Percentiles rank a stretch among this genome's conserved stretches.
Conservation (phyloP, 768 basidiomycete genomes). For the Collybia sp. region DNA sequence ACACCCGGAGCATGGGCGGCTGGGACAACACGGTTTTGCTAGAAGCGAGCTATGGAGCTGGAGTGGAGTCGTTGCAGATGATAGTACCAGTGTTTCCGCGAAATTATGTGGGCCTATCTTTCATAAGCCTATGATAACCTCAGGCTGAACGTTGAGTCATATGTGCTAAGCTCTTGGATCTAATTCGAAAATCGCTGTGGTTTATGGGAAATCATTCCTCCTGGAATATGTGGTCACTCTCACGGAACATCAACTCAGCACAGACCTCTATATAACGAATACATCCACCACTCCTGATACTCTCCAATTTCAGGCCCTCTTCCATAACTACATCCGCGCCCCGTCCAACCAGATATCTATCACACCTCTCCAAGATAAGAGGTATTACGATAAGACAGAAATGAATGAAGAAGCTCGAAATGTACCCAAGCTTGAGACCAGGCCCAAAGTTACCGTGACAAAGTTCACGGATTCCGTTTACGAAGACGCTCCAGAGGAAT, state of each 20-base stretch:
- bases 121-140: neutral
- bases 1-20: constrained; percentile 62
- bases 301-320: constrained; percentile 87
- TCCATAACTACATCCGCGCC: constrained; percentile 86
- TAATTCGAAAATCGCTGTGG: constrained; percentile 46
- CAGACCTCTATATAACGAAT: constrained; percentile 80
- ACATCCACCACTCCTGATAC: constrained; percentile 36
- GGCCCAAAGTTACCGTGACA: constrained; percentile 63
- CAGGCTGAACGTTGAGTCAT: neutral
- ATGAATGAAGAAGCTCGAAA: constrained; percentile 42
- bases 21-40: constrained; percentile 91
- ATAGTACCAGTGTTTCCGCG: constrained; percentile 68
- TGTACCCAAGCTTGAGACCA: constrained; percentile 49
- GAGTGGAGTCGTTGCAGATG: constrained; percentile 59
- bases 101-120: constrained; percentile 56
- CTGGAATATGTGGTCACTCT: constrained; percentile 83
- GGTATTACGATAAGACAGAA: constrained; percentile 83
- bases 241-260: constrained; percentile 64
- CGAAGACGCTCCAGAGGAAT: constrained; percentile 52
- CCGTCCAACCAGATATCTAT: constrained; percentile 57
- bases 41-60: constrained; percentile 73
- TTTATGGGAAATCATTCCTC: constrained; percentile 63
- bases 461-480: constrained; percentile 75
- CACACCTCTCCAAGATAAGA: constrained; percentile 56
- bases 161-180: constrained; percentile 53